Conservation (phyloP, 257 asterid genomes). For the Rhazya stricta region DNA sequence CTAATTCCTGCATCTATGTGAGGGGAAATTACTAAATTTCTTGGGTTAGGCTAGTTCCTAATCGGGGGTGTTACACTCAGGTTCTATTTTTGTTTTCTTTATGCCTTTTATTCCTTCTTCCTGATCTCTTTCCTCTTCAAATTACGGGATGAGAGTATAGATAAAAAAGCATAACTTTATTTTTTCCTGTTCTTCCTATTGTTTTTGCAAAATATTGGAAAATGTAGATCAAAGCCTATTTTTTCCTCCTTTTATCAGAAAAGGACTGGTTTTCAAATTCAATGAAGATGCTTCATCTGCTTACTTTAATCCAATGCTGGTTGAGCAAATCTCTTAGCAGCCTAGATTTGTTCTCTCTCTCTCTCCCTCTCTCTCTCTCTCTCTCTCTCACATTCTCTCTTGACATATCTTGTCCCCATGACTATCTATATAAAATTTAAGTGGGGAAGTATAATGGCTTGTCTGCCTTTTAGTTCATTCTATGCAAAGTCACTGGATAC, state of each 20-base stretch:
- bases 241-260: background rate
- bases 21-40: too few relatives aligned
- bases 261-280: constrained; percentile 41
- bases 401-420: too few relatives aligned
- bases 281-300: constrained; percentile 37
- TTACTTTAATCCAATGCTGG: constrained; percentile 69
- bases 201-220: background rate
- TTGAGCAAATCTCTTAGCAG: constrained; percentile 73
- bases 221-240: constrained; percentile 34
- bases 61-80: too few relatives aligned
- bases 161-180: constrained; percentile 11
- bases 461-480: too few relatives aligned
- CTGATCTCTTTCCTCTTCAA: constrained; percentile 30
- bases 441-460: too few relatives aligned
- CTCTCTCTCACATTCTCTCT: background rate
- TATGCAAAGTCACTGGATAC: too few relatives aligned
- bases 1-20: too few relatives aligned
- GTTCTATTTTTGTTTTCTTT: constrained; percentile 33
- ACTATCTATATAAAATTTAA: too few relatives aligned
- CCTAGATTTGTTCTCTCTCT: constrained; percentile 48
- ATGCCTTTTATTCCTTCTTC: constrained; percentile 23
- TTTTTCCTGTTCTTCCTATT: constrained; percentile 3
- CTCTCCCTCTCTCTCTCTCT: constrained; percentile 1
- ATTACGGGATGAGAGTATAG: constrained; percentile 39
- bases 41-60: too few relatives aligned